Conservation (phyloP, 2,329 filamentous ascomycete genomes). For the Cladosporium sp. region DNA sequence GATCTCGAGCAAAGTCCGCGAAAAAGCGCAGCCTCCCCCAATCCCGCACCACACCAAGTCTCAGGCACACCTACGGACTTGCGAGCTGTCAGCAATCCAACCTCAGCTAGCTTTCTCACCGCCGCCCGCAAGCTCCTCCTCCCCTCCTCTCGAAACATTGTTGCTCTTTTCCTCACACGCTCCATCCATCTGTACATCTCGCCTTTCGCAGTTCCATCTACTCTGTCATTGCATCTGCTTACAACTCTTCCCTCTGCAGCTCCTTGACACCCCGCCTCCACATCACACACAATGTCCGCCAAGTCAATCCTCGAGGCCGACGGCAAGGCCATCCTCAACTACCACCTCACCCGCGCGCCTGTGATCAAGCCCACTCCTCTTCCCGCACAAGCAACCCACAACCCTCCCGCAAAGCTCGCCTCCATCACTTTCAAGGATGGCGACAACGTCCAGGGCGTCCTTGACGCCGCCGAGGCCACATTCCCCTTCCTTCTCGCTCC, state of each 20-base stretch:
- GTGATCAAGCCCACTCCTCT: slow-evolving; percentile 98
- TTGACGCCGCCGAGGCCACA: slow-evolving; percentile 92
- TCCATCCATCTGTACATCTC: slow-evolving; percentile 8
- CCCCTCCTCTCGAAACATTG: not conserved
- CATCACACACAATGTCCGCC: slow-evolving; percentile 67
- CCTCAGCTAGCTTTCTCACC: slow-evolving; percentile 20
- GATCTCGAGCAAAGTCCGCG: slow-evolving; percentile 3
- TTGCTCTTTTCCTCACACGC: not conserved
- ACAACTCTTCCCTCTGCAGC: slow-evolving; percentile 15
- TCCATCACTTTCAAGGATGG: slow-evolving; percentile 91
- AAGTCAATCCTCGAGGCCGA: slow-evolving; percentile 98
- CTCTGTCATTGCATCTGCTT: slow-evolving; percentile 19
- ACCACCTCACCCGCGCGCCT: slow-evolving; percentile 95
- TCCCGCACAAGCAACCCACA: slow-evolving; percentile 78
- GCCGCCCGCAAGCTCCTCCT: slow-evolving; percentile 9
- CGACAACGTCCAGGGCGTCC: slow-evolving; percentile 73
- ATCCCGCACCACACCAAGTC: not conserved
- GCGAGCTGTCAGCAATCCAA: slow-evolving; percentile 9
- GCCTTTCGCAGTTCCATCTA: not conserved
- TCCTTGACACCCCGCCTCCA: slow-evolving; percentile 14
- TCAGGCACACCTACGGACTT: slow-evolving; percentile 7
- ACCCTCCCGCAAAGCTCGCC: slow-evolving; percentile 83
- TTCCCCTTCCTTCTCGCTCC: slow-evolving; percentile 89
- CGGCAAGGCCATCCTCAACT: slow-evolving; percentile 99
- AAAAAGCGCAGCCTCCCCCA: slow-evolving; percentile 4